Conservation (phyloP, 495 filamentous ascomycete genomes). For the Antarctomyces pellizariae region DNA sequence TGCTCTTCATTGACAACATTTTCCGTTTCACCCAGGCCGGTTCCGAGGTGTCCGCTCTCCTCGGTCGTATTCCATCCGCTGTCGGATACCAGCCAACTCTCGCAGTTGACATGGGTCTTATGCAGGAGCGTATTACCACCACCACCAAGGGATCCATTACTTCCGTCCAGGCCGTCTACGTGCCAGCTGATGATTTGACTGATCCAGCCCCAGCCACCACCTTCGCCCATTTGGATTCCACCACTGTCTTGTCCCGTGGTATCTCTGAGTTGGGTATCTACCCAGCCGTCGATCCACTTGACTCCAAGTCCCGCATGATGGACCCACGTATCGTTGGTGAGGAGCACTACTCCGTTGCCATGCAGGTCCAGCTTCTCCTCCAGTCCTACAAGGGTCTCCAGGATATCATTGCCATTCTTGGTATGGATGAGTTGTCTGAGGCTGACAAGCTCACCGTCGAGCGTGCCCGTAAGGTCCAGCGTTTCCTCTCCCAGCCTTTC, state of each 20-base stretch:
- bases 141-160: slow-evolving; percentile 99
- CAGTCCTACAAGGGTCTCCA: slow-evolving; percentile 99
- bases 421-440: slow-evolving; percentile 99
- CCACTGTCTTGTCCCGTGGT: slow-evolving; percentile 99
- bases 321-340: slow-evolving; percentile 95
- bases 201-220: slow-evolving; percentile 98
- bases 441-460: slow-evolving; percentile 98
- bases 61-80: slow-evolving; percentile 98
- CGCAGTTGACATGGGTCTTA: slow-evolving; percentile 98
- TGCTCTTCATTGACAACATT: slow-evolving; percentile 99
- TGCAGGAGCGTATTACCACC: slow-evolving; percentile 99
- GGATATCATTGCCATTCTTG: slow-evolving; percentile 99
- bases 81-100: slow-evolving; percentile 99
- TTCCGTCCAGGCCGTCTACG: slow-evolving; percentile 99
- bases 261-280: slow-evolving; percentile 99
- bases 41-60: slow-evolving; percentile 98
- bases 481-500: slow-evolving; percentile 98
- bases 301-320: slow-evolving; percentile 99
- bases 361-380: slow-evolving; percentile 90
- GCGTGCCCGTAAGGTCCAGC: slow-evolving; percentile 97
- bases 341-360: slow-evolving; percentile 90
- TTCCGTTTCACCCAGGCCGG: slow-evolving; percentile 99
- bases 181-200: slow-evolving; percentile 99
- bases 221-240: slow-evolving; percentile 99
- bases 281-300: slow-evolving; percentile 96